These are phyloP conservation scores for Eimeria brunetti DNA, from an alignment of 169 alveolate species.

Conservation along the genomic window DNA sequence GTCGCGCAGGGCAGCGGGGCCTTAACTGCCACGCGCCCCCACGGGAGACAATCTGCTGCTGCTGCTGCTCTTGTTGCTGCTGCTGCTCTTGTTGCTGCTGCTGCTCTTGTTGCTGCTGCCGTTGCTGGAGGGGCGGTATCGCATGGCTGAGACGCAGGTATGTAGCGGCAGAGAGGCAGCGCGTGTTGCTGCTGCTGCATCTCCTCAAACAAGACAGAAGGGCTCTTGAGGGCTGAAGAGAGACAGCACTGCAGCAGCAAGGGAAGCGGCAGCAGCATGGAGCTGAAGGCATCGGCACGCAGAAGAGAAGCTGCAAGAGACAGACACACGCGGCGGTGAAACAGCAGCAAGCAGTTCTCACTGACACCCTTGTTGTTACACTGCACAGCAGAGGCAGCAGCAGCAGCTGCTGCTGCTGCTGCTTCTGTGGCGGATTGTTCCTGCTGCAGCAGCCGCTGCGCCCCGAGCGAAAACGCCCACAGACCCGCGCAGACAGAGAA, in stretches of 20 bases:
- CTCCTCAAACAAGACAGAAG: conserved; percentile 9
- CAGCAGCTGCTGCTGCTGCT: conserved; percentile 19
- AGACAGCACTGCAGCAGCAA: conserved; percentile 39
- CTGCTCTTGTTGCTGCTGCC: not conserved
- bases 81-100: not conserved
- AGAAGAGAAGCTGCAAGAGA: conserved; percentile 45
- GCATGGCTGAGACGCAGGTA: not conserved
- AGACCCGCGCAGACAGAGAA: conserved; percentile 25
- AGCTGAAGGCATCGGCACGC: conserved; percentile 12
- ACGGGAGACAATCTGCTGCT: not conserved
- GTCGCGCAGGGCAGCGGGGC: conserved; percentile 40
- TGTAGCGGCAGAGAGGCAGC: conserved; percentile 9
- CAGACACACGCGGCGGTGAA: conserved; percentile 32
- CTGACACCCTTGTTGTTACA: not conserved
- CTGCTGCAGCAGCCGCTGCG: conserved; percentile 47
- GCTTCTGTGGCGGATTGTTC: not conserved
- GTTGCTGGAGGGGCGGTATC: not conserved
- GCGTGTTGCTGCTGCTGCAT: conserved; percentile 66
- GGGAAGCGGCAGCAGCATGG: conserved; percentile 45
- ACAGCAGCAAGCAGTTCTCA: conserved; percentile 26
- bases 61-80: not conserved
- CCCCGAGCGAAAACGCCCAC: conserved; percentile 38
- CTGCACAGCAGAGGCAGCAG: not conserved
- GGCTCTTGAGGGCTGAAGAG: conserved; percentile 17
- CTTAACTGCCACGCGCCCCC: conserved; percentile 66